Evolutionary conservation across 805 yeast genomes (phyloP).

Genomic region (Metschnikowia cubensis): DNA sequence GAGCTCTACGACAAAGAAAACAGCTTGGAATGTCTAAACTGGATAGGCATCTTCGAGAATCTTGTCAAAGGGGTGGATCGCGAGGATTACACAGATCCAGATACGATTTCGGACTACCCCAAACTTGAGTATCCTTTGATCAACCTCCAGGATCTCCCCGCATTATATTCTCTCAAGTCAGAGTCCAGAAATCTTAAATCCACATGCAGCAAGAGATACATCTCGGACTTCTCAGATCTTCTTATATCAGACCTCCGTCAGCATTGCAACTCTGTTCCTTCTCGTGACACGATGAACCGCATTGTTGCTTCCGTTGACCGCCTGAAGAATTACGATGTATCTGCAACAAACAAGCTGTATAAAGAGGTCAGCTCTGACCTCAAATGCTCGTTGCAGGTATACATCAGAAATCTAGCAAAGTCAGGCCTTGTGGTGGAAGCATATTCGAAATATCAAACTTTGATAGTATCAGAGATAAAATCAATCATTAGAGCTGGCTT

Average conservation of each 20-base stretch:
- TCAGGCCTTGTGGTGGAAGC: constrained; percentile 62
- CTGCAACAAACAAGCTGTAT: constrained; percentile 33
- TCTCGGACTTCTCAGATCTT: constrained; percentile 50
- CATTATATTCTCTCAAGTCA: constrained; percentile 47
- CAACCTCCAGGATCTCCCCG: constrained; percentile 46
- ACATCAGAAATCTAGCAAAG: constrained; percentile 53
- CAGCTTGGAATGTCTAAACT: constrained; percentile 52
- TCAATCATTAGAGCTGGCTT: constrained; percentile 50
- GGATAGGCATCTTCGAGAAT: constrained; percentile 53
- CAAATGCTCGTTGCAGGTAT: constrained; percentile 41
- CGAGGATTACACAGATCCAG: constrained; percentile 17
- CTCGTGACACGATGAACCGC: constrained; percentile 48
- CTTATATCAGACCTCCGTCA: constrained; percentile 58
- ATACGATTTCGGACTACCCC: constrained; percentile 18
- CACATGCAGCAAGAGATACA: constrained; percentile 69
- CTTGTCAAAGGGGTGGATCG: constrained; percentile 48
- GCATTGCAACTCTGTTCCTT: constrained; percentile 50
- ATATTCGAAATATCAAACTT: constrained; percentile 61
- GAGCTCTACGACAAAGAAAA: constrained; percentile 41
- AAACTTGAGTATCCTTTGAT: constrained; percentile 29
- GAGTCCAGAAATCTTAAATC: constrained; percentile 51
- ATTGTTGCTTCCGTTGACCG: constrained; percentile 30
- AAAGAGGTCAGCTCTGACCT: constrained; percentile 36
- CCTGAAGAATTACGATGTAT: constrained; percentile 18
- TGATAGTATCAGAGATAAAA: constrained; percentile 67